Evolutionary conservation across 73 alveolate genomes (phyloP), one percentile per base, ranked within the genome.

Genomic region (Breviolum minutum): DNA sequence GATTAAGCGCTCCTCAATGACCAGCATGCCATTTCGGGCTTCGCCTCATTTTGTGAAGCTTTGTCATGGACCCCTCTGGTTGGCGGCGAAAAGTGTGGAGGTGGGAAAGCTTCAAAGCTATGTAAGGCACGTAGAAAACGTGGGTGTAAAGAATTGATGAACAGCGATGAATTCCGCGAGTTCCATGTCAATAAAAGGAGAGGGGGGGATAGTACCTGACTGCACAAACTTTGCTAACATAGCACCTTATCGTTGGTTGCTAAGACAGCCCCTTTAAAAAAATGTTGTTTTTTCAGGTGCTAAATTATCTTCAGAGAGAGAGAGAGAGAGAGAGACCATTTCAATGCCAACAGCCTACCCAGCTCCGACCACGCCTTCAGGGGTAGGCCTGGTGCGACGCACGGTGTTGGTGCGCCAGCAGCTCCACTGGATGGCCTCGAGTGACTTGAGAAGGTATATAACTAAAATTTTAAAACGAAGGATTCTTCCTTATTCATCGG

Each of bases 381-480:
- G 94, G 27, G 94, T 86, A 29, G 84, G 96, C 63, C 97, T 66
- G 66, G 97, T 90, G 76, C 97, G 97, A 24, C 97, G 97, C 97
- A 90, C 97, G 63, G 97, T 90, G 87, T 90, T 90, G 88, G 97
- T 90, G 22, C 97, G 97, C 97, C 97, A 90, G 97, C 97, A 90
- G 87, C 97, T 90, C 97, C 97, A 90, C 76, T 90, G 97, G 63
- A 90, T 74, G 87, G 97, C 96, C 95, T 84, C 24, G 40, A 60
- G 29, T 14, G 7, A 40, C 13, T 17, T 4, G n/a, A 29, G 17
- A 10, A 68, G 77, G 24, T 73, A 22, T 8, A 7, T 27, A 73
- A 17, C 83, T 22, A 8, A 27, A 73, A 73, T 16, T 69, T 16
- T 24, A 69, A 69, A 69, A 40, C 54, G 54, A 40, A 40, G 54